Base-by-base conservation (phyloP, 148 eudicot species). In the Cornus controversa region DNA sequence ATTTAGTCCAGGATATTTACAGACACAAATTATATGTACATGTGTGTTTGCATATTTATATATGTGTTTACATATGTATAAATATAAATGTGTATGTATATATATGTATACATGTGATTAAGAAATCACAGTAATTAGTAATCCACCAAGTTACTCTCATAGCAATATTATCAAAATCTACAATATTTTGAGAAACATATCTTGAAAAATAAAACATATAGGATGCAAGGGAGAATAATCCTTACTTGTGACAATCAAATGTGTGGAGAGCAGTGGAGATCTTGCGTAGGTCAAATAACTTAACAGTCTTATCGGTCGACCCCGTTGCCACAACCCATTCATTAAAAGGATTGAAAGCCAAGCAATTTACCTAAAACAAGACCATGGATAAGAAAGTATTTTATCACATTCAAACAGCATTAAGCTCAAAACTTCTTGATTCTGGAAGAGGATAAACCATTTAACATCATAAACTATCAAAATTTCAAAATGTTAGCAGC, bases 231-330 rank as follows among this genome's bases (percentile, higher is more conserved):
- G 70, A 22, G n/a, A 71, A 31, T 11, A 71, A 26, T 6, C 70
- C 87, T 85, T 87, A 92, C 97, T 92, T 91, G 94, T 94, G 98
- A 82, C 90, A 85, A 81, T 91, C 96, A 70, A 94, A 94, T 72
- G 93, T 89, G 82, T 88, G 92, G 20, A 91, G 82, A 67, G 95
- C 82, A 14, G 81, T 78, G 75, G 82, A 73, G 24, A 91, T 54
- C 84, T 82, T 91, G 71, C 93, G 83, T n/a, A 87, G 79, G 82
- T 91, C 95, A 81, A 86, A 89, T 67, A 87, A 79, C 78, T 86
- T 89, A 50, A 91, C 91, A 16, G 95, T 89, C 73, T 82, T 89
- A 80, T 91, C 95, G n/a, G 93, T 86, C 23, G 95, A 91, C 25
- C 93, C 95, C 10, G 93, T 87, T 36, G 91, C 93, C 78, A 89